These are phyloP conservation scores for Aspergillus ochraceus DNA, from an alignment of 2,329 filamentous ascomycete species.

Conservation along the genomic window DNA sequence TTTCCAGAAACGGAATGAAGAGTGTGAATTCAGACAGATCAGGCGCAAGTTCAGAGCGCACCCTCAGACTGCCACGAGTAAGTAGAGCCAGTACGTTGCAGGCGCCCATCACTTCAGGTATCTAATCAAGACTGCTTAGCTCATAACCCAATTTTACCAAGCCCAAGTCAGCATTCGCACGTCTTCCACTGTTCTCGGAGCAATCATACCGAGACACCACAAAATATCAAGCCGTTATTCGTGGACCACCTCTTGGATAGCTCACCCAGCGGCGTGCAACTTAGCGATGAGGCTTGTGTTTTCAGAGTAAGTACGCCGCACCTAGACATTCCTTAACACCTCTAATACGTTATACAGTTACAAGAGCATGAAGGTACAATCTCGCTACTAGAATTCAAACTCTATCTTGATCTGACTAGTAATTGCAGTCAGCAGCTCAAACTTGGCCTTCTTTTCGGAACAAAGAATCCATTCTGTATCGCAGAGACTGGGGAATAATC, in stretches of 20 bases:
- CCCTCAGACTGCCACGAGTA: background rate
- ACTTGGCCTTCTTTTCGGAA: conserved; percentile 39
- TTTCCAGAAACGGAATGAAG: background rate
- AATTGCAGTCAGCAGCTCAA: conserved; percentile 31
- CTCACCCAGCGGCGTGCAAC: background rate
- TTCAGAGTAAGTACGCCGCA: background rate
- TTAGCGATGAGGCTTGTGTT: conserved; percentile 11
- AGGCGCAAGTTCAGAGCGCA: background rate
- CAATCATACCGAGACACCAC: background rate
- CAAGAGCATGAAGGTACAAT: background rate
- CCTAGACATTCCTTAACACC: background rate
- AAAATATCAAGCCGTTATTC: background rate
- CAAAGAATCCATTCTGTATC: conserved; percentile 31
- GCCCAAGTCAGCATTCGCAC: background rate
- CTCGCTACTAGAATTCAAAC: background rate
- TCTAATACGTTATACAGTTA: background rate
- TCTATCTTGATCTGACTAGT: background rate
- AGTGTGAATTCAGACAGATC: background rate
- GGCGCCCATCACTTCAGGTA: background rate
- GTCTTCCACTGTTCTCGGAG: background rate
- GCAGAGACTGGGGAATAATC: conserved; percentile 24
- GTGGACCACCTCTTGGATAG: background rate
- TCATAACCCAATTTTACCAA: background rate
- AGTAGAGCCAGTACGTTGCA: background rate
- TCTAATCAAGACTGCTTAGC: background rate